These are phyloP conservation scores for Eimeria sp. DNA, from an alignment of 169 alveolate species.

Conservation along the genomic window DNA sequence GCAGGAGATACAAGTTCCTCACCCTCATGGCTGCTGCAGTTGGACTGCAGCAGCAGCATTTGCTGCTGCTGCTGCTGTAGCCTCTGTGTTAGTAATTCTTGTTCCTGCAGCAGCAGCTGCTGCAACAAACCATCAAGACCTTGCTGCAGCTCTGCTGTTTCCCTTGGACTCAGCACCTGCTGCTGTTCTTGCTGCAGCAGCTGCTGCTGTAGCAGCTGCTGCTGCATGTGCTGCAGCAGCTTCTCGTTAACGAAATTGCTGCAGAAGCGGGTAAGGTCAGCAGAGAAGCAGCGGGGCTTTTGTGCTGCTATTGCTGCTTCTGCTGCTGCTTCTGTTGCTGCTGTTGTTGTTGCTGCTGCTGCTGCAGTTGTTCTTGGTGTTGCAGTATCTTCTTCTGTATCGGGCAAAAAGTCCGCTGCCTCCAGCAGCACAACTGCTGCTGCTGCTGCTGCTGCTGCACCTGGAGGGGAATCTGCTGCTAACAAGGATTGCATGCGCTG, in stretches of 20 bases:
- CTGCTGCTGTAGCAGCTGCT: conserved; percentile 65
- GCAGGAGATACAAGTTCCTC: background rate
- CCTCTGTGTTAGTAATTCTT: background rate
- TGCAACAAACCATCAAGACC: background rate
- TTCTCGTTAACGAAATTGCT: conserved; percentile 31
- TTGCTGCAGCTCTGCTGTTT: conserved; percentile 47
- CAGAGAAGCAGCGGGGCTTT: conserved; percentile 27
- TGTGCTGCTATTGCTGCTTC: background rate
- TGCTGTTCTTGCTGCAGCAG: conserved; percentile 47
- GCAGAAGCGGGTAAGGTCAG: conserved; percentile 44
- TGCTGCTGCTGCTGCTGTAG: conserved; percentile 11
- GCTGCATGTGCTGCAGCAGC: conserved; percentile 71
- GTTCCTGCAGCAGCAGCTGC: conserved; percentile 18
- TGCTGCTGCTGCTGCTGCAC: conserved; percentile 52
- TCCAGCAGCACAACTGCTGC: conserved; percentile 64
- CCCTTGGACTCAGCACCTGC: conserved; percentile 30
- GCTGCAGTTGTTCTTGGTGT: background rate
- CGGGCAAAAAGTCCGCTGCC: conserved; percentile 22
- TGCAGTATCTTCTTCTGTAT: background rate
- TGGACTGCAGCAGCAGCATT: background rate
- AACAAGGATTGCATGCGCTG: background rate
- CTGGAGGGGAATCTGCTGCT: background rate
- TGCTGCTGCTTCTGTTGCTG: background rate
- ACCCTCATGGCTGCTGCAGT: background rate
- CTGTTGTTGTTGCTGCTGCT: conserved; percentile 10